Evolutionary conservation across 106 monocot genomes (phyloP).

Genomic region (Chionographis japonica): DNA sequence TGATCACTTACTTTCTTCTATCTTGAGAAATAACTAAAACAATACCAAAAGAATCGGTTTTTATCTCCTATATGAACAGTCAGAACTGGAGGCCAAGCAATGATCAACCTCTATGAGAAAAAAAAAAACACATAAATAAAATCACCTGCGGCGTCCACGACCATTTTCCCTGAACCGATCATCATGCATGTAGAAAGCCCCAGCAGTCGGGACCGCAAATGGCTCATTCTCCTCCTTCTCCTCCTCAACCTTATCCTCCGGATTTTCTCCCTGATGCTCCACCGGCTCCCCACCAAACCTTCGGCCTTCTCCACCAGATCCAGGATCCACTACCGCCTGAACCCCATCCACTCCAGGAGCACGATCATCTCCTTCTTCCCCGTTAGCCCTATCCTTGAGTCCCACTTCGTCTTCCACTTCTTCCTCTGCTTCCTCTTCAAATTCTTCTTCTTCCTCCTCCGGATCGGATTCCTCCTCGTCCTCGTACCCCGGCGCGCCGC

Average conservation of each 20-base stretch:
- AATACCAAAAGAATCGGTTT: too few species aligned
- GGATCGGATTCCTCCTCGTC: conserved; percentile 40
- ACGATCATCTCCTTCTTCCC: background rate
- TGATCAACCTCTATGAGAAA: background rate
- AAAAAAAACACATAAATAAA: background rate
- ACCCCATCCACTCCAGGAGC: background rate
- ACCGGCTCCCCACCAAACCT: background rate
- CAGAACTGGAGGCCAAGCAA: background rate
- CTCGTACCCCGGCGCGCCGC: conserved; percentile 55
- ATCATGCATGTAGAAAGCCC: conserved; percentile 96
- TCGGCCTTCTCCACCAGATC: too few species aligned
- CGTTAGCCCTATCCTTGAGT: conserved; percentile 5
- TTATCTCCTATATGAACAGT: too few species aligned
- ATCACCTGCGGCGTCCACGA: conserved; percentile 47
- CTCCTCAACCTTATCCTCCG: conserved; percentile 14
- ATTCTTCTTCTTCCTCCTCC: conserved; percentile 21
- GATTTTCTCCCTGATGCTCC: conserved; percentile 1
- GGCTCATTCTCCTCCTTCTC: conserved; percentile 83
- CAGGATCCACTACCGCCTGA: background rate
- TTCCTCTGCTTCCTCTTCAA: conserved; percentile 35
- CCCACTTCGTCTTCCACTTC: conserved; percentile 13
- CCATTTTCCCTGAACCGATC: conserved; percentile 69
- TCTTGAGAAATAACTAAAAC: too few species aligned
- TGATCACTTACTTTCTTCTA: too few species aligned
- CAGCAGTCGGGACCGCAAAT: conserved; percentile 64